These are phyloP conservation scores for Calonectria leucothoes DNA, from an alignment of 2,329 filamentous ascomycete genomes.

Conservation along the genomic window DNA sequence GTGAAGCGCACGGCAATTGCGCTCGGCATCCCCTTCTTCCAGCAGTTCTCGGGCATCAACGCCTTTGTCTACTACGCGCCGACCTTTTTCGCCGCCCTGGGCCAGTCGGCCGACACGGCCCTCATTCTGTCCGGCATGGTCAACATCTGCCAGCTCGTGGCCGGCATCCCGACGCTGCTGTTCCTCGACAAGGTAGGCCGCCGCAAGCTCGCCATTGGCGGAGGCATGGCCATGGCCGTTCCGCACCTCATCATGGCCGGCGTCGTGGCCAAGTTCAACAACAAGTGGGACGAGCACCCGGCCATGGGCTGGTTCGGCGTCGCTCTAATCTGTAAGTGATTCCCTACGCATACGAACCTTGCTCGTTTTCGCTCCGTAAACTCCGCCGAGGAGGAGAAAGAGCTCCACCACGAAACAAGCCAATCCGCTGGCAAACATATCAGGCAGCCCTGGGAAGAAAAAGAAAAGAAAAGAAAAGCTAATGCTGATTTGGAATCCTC, in stretches of 20 bases:
- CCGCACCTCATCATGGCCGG: slow-evolving; percentile 33
- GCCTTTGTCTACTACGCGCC: slow-evolving; percentile 43
- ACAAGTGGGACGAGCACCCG: slow-evolving; percentile 26
- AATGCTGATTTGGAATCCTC: background rate
- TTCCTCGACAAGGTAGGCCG: slow-evolving; percentile 48
- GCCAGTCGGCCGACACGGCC: slow-evolving; percentile 40
- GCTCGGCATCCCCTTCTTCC: slow-evolving; percentile 36
- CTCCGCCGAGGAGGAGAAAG: too few relatives aligned
- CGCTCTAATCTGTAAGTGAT: slow-evolving; percentile 28
- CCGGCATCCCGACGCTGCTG: slow-evolving; percentile 41
- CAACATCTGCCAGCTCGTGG: slow-evolving; percentile 49
- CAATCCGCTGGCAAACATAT: background rate
- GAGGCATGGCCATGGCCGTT: slow-evolving; percentile 34
- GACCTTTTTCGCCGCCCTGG: slow-evolving; percentile 41
- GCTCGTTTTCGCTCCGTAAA: too few relatives aligned
- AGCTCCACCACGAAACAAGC: background rate
- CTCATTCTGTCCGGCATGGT: slow-evolving; percentile 49
- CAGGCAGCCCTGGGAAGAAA: background rate
- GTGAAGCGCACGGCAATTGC: slow-evolving; percentile 51
- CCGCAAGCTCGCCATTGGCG: slow-evolving; percentile 32
- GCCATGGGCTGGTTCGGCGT: slow-evolving; percentile 34
- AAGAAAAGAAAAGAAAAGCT: background rate
- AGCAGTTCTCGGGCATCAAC: slow-evolving; percentile 39
- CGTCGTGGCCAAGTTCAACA: slow-evolving; percentile 25
- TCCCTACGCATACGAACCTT: too few relatives aligned